Conservation (phyloP, 2,329 filamentous ascomycete genomes). For the Ophiognomonia clavigignenti-juglandacearum region DNA sequence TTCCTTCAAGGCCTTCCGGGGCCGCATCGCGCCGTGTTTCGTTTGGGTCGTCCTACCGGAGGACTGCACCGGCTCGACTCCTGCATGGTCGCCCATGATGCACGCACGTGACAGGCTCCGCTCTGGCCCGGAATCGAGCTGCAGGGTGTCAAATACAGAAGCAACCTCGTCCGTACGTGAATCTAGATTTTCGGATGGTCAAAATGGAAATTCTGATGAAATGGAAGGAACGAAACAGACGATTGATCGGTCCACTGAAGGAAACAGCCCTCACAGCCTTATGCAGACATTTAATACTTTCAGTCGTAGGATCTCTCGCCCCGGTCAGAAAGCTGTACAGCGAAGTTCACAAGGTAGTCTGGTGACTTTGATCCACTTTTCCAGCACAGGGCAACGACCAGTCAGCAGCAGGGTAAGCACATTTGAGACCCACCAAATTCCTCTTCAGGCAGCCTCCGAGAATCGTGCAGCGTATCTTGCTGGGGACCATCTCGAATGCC, state of each 20-base stretch:
- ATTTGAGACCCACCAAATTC: neutral
- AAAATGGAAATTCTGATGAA: neutral
- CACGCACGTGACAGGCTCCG: neutral
- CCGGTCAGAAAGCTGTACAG: neutral
- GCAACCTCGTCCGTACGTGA: neutral
- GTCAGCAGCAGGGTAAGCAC: neutral
- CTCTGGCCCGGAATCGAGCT: no score
- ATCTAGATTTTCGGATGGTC: neutral
- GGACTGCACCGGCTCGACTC: neutral
- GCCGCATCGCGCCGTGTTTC: neutral
- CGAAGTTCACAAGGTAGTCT: neutral
- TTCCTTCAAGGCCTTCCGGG: neutral
- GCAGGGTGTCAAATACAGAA: neutral
- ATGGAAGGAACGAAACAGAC: neutral
- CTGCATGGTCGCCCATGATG: neutral
- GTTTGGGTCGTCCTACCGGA: neutral
- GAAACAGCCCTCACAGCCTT: neutral
- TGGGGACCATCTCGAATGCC: no score
- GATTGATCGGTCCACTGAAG: neutral
- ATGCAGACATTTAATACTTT: neutral
- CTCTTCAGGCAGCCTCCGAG: neutral
- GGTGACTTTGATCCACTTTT: neutral
- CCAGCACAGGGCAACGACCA: neutral
- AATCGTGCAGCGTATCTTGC: no score
- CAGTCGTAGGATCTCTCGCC: neutral